Evolutionary conservation across 345 rosid genomes (phyloP).

Genomic region (Eucalyptus cloeziana): DNA sequence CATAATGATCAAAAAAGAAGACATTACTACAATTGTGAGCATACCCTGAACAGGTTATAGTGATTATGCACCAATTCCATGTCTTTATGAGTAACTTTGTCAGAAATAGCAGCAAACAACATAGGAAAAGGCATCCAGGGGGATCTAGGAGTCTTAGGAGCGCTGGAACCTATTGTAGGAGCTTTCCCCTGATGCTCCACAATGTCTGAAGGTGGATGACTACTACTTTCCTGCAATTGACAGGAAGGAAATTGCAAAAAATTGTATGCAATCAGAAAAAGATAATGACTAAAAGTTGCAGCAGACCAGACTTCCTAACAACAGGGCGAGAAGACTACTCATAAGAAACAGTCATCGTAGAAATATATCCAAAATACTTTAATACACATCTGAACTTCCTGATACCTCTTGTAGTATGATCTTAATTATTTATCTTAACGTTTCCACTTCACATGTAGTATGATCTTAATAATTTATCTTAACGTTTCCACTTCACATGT

Average conservation of each 20-base stretch:
- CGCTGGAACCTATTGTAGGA: slow-evolving; percentile 47
- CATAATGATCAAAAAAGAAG: background rate
- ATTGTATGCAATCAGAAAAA: background rate
- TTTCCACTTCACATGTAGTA: background rate
- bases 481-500: background rate
- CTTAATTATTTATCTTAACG: background rate
- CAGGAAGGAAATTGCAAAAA: background rate
- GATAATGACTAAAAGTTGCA: background rate
- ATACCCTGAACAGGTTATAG: slow-evolving; percentile 66
- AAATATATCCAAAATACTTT: background rate
- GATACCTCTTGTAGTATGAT: background rate
- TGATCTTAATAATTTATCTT: background rate
- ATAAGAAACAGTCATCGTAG: background rate
- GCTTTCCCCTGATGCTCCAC: slow-evolving; percentile 41
- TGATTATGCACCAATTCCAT: slow-evolving; percentile 42
- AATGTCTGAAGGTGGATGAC: slow-evolving; percentile 11
- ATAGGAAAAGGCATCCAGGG: slow-evolving; percentile 95
- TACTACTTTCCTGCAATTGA: background rate
- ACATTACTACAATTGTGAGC: background rate
- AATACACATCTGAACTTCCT: background rate
- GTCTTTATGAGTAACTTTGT: slow-evolving; percentile 35
- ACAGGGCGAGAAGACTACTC: background rate
- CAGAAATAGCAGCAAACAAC: slow-evolving; percentile 79
- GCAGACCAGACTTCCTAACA: background rate
- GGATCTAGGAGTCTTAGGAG: slow-evolving; percentile 52